Evolutionary conservation across 1,284 basidiomycete genomes (phyloP), one percentile per base, ranked within the genome.

Genomic region (Cryptococcus sp.): DNA sequence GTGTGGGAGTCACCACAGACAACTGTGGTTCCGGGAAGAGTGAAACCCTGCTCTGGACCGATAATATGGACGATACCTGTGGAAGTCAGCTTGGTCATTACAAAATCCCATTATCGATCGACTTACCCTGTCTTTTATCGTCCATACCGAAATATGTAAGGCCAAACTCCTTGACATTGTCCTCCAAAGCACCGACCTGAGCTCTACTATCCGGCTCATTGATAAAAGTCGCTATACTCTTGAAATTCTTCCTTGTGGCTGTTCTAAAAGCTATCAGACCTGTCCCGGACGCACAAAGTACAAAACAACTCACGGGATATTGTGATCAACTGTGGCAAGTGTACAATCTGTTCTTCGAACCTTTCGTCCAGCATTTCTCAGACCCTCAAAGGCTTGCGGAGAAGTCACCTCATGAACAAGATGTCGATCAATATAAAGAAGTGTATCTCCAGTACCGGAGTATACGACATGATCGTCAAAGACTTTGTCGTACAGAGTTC

Each of bases 1-100:
- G 92, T 95, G 79, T 95, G 92, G 3, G 92, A 96, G 78, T 96
- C 93, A 71, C 93, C 93, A 68, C 93, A 97, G 51, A 96, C 92
- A 66, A 92, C 92, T 35, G 93, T 96, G 49, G 91, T 94, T 45
- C 94, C 93, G 14, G 93, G 93, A 37, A 97, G 84, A 49, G 91
- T 97, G 75, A 97, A 97, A 37, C 93, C 93, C 79, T 97, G 90
- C 73, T 97, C 93, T 49, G 94, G 93, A 50, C 93, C 94, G 67
- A 97, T 96, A 61, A 97, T 83, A 75, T 97, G 93, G 6, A 97
- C 93, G 65, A 96, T 97, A 58, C 92, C 88, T 91, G 61, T 14
- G 10, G 14, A 37, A 15, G 42, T 60, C 48, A 60, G 59, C 35
- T 37, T 30, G 23, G 23, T 49, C n/a, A 32, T 23, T 33, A 48